Conservation (phyloP, 306 rosid genomes). For the Casuarina equisetifolia region DNA sequence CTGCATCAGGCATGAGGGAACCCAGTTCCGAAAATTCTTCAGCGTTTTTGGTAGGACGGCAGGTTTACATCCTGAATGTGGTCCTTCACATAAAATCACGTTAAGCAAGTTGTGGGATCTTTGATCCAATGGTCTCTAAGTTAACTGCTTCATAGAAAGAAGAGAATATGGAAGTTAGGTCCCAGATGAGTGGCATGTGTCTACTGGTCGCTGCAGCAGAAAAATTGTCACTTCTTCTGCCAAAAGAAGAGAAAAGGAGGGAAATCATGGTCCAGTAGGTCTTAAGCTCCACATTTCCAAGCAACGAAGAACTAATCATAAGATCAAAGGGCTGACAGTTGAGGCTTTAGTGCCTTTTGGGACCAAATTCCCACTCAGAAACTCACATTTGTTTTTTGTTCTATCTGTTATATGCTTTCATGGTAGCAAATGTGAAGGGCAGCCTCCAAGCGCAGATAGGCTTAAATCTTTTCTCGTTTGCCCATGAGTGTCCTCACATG, state of each 20-base stretch:
- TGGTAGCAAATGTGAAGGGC: slow-evolving; percentile 23
- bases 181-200: slow-evolving; percentile 12
- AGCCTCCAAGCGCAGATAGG: slow-evolving; percentile 34
- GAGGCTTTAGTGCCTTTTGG: slow-evolving; percentile 8
- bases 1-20: neutral
- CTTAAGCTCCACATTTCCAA: slow-evolving; percentile 17
- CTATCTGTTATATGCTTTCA: slow-evolving; percentile 3
- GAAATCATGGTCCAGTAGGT: slow-evolving; percentile 15
- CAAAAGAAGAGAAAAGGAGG: neutral
- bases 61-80: neutral
- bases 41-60: neutral
- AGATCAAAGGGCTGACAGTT: slow-evolving; percentile 31
- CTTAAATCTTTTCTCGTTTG: slow-evolving; percentile 36
- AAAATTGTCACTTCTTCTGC: neutral
- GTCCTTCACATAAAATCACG: neutral
- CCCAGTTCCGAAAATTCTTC: neutral
- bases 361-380: slow-evolving; percentile 28
- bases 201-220: slow-evolving; percentile 10
- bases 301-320: neutral
- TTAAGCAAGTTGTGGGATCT: slow-evolving; percentile 2
- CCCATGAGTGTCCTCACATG: slow-evolving; percentile 67
- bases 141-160: slow-evolving; percentile 6
- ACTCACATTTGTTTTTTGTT: neutral
- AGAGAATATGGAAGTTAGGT: slow-evolving; percentile 11
- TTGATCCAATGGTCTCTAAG: neutral